Evolutionary conservation across 345 rosid genomes (phyloP).

Genomic region (Rubroshorea leprosula): DNA sequence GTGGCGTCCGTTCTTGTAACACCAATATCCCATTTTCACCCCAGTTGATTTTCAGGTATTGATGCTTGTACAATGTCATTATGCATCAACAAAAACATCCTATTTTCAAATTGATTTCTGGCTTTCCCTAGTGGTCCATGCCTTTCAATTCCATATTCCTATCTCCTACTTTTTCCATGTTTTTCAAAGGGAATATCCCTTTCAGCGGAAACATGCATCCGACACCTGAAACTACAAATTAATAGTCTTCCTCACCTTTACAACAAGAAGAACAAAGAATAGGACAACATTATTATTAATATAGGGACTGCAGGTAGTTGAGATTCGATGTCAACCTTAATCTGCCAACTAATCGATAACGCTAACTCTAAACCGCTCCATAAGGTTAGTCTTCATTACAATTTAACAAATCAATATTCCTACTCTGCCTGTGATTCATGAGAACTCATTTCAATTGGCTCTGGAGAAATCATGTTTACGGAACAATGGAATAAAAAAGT

Average conservation of each 20-base stretch:
- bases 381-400: conserved; percentile 22
- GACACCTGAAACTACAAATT: not conserved
- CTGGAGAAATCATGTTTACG: not conserved
- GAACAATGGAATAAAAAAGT: conserved; percentile 9
- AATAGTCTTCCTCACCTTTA: not conserved
- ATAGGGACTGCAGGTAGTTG: conserved; percentile 16
- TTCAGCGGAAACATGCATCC: not conserved
- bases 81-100: not conserved
- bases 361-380: conserved; percentile 19
- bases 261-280: not conserved
- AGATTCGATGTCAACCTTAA: conserved; percentile 7
- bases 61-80: not conserved
- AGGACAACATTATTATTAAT: not conserved
- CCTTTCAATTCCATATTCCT: not conserved
- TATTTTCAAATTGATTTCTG: not conserved
- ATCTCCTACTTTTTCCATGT: too few species aligned
- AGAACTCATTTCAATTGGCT: not conserved
- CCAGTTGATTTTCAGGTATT: not conserved
- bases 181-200: too few species aligned
- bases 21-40: not conserved
- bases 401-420: not conserved
- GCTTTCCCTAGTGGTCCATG: too few species aligned
- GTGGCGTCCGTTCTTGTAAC: not conserved
- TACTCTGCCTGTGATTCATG: too few species aligned
- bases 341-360: conserved; percentile 1